These are phyloP conservation scores for Xylaria sp. DNA, from an alignment of 2,329 filamentous ascomycete species.

Conservation along the genomic window DNA sequence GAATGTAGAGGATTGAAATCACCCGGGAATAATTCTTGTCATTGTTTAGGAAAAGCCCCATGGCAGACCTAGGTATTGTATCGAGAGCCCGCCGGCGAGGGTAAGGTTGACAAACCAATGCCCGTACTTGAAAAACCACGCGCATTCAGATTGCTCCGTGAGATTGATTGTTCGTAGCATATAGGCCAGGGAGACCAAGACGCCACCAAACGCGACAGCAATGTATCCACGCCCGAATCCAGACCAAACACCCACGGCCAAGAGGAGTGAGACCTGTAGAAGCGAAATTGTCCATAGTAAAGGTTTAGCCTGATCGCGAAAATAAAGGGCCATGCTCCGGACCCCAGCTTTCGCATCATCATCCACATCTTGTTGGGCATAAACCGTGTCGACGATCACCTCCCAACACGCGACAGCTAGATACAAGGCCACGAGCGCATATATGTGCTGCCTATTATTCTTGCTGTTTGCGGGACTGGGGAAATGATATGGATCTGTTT, in stretches of 20 bases:
- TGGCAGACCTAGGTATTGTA: too few species aligned
- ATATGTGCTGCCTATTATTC: background rate
- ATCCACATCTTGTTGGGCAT: conserved; percentile 19
- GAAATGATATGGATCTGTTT: background rate
- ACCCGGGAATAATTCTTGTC: too few species aligned
- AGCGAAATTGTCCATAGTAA: background rate
- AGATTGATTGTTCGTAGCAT: conserved; percentile 1
- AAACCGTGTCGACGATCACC: conserved; percentile 6
- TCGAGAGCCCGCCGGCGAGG: background rate
- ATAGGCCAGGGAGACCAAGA: background rate
- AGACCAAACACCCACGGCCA: background rate
- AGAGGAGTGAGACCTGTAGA: background rate
- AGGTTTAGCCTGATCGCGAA: background rate
- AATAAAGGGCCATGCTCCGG: conserved; percentile 14
- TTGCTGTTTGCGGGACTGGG: background rate
- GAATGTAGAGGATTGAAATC: too few species aligned
- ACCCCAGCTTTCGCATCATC: conserved; percentile 16
- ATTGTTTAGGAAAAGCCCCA: too few species aligned
- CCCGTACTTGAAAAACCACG: background rate
- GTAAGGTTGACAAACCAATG: background rate
- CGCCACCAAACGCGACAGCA: background rate
- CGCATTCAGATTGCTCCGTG: background rate
- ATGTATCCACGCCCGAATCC: background rate
- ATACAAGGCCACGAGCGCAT: background rate
- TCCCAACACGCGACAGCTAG: conserved; percentile 6